Evolutionary conservation across 2,329 filamentous ascomycete genomes (phyloP), one percentile per base, ranked within the genome.

Genomic region (Cladosporium halotolerans): DNA sequence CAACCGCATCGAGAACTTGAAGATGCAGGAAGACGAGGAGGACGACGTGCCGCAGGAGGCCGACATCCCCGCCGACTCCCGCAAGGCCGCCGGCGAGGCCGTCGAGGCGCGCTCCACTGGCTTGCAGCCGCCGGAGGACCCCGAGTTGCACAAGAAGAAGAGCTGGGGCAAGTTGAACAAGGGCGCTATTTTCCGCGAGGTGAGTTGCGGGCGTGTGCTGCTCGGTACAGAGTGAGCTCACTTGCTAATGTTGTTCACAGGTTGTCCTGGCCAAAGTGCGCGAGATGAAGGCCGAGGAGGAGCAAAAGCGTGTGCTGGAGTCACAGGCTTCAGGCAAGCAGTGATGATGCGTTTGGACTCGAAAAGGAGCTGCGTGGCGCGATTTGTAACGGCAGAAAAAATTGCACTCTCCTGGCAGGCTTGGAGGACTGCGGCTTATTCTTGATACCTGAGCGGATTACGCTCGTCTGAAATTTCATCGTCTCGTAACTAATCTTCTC

Each of bases 1-100:
- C 60, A 96, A 96, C 74, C 88, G 92, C 59, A 97, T 99, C 74
- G 89, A 96, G 70, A 81, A 88, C 32, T 85, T 99, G 75, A 95
- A 90, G 75, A 86, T 95, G 76, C 86, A 93, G 70, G 91, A 96
- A 66, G 90, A 96, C 60, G 89, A 93, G 55, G 83, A 89, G 60
- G 86, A 88, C 54, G 84, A 85, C 55, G 83, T 76, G 23, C 76
- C 79, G 10, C 78, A 77, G 45, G 68, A 76, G 50, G 73, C 76
- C 41, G 80, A 82, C 58, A 72, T 91, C 65, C 83, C 84, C 28
- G 79, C 79, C 49, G 81, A 87, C 61, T 69, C 83, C 34, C 75
- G 77, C 39, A 73, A 80, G 49, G 81, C 84, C 34, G 80, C 81
- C 44, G 68, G 72, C 52, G 71, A 73, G 60, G 70, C 69, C 57